Evolutionary conservation across 306 rosid species (phyloP).

Genomic region (Cicer cuneatum): DNA sequence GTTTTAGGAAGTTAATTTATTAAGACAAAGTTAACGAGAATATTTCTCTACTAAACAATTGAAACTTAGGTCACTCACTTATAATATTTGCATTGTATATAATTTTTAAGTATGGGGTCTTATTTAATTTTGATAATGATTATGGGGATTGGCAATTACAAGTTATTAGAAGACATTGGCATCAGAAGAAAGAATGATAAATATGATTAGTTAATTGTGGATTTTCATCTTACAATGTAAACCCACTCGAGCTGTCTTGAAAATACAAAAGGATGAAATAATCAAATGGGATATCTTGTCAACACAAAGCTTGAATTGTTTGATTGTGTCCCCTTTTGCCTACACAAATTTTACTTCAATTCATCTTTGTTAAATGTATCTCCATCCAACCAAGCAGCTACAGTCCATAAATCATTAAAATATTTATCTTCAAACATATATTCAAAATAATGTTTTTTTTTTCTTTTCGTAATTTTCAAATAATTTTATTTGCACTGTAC

Average conservation of each 20-base stretch:
- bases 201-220: slow-evolving; percentile 38
- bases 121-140: slow-evolving; percentile 33
- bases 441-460: slow-evolving; percentile 1
- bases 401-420: background rate
- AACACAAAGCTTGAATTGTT: slow-evolving; percentile 56
- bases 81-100: too few relatives aligned
- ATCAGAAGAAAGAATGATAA: slow-evolving; percentile 56
- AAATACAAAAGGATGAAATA: slow-evolving; percentile 51
- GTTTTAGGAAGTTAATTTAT: too few relatives aligned
- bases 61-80: too few relatives aligned
- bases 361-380: slow-evolving; percentile 21
- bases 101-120: background rate
- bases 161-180: slow-evolving; percentile 71
- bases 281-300: slow-evolving; percentile 65
- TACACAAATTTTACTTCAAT: slow-evolving; percentile 30
- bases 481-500: slow-evolving; percentile 12
- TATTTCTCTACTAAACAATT: too few relatives aligned
- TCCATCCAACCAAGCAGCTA: background rate
- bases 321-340: slow-evolving; percentile 55
- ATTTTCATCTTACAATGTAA: slow-evolving; percentile 52
- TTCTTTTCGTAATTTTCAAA: background rate
- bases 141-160: slow-evolving; percentile 68
- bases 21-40: too few relatives aligned
- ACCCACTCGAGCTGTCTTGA: slow-evolving; percentile 86
- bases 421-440: slow-evolving; percentile 8